A percentile compares a stretch with the other conserved stretches of the same genome.
Conservation (phyloP, 345 rosid species). For the Populus pruinosa region DNA sequence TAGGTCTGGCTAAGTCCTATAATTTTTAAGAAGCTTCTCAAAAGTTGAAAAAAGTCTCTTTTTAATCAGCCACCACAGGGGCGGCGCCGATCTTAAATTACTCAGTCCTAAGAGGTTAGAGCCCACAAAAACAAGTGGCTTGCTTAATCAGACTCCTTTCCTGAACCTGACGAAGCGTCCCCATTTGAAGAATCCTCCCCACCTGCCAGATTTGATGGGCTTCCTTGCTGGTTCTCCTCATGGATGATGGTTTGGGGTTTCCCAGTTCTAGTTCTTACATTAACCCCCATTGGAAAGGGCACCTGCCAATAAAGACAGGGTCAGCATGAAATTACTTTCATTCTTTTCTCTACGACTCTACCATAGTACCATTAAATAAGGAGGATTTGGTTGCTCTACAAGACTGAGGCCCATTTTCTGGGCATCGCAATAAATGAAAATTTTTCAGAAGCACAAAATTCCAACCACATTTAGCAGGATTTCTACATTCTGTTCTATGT, state of each 20-base stretch:
- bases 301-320: slow-evolving; percentile 32
- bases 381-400: not conserved
- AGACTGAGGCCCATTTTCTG: not conserved
- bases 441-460: not conserved
- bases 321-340: not conserved
- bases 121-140: slow-evolving; percentile 9
- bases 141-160: slow-evolving; percentile 39
- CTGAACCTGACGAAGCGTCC: slow-evolving; percentile 35
- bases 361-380: not conserved
- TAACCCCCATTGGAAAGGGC: slow-evolving; percentile 62
- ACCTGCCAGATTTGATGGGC: slow-evolving; percentile 16
- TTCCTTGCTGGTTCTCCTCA: slow-evolving; percentile 36
- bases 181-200: slow-evolving; percentile 34
- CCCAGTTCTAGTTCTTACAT: slow-evolving; percentile 46
- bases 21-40: slow-evolving; percentile 9
- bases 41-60: not conserved
- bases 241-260: slow-evolving; percentile 26
- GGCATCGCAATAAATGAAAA: not conserved
- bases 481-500: not conserved
- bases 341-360: not conserved
- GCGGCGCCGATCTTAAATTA: not conserved
- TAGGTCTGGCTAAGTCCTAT: slow-evolving; percentile 8
- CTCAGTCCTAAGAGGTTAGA: slow-evolving; percentile 29
- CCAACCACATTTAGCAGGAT: not conserved
- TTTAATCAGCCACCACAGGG: slow-evolving; percentile 8